Evolutionary conservation across 352 stramenopile genomes (phyloP), one percentile per base, ranked within the genome.

Genomic region (Thalassiosira hispida): DNA sequence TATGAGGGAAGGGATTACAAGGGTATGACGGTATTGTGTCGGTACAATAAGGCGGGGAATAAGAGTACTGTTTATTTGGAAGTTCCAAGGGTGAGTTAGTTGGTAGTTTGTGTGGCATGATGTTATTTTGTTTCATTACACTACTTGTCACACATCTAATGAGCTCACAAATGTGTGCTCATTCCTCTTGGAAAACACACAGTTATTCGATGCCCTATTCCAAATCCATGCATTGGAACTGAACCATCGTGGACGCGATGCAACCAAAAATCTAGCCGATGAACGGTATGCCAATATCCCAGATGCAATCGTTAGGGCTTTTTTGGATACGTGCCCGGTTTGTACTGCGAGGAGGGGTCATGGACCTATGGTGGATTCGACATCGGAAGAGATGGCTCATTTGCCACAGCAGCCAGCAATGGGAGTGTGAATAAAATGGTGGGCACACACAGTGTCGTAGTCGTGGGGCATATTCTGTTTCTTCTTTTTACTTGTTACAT

Each of bases 191-290:
- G n/a, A n/a, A n/a, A n/a, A n/a, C n/a, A n/a, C n/a, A 49, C 57
- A 65, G 57, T 22, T 80, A 14, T 80, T 70, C 29, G 72, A 80
- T 68, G 72, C 72, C 1, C 38, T 80, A 9, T 80, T 80, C 59
- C 51, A 80, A 57, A 68, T 80, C 14, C 72, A 80, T 42, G 25
- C n/a, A 11, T 33, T 80, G 40, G 72, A 80, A 66, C 40, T 79
- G 0, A 56, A 44, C n/a, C 78, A 85, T 64, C 70, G 69, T 23
- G 69, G 65, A 49, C 20, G 71, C 20, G 78, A 85, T 68, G 64
- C 51, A 16, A 80, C 67, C 0, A 85, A 85, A 44, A 72, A 62
- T 27, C 42, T 65, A 25, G 70, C 47, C 0, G 70, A 79, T 61
- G 70, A 72, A 29, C 35, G 53, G 31, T 79, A 79, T 59, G 70